Evolutionary conservation across 1,284 basidiomycete species (phyloP), one percentile per base, ranked within the genome.

Genomic region (Somion occarium): DNA sequence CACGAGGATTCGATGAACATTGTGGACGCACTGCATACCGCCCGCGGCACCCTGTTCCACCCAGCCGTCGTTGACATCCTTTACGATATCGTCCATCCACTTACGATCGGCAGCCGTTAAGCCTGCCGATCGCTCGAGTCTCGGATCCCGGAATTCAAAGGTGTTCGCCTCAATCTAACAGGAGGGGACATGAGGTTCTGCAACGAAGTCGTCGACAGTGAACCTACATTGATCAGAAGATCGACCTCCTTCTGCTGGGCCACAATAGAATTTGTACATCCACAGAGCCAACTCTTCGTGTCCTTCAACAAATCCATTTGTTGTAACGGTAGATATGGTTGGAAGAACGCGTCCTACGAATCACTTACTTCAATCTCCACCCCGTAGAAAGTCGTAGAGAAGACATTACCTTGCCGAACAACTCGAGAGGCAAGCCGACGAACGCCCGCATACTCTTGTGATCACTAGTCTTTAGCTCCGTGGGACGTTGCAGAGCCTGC

Each of bases 281-380:
- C 89, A 60, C 88, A 91, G 19, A 99, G 75, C 87, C 91, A 99
- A 54, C 87, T 85, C 42, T 78, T 76, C 2, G 89, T 86, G 25
- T 86, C 82, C 60, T 81, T 85, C 38, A 97, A 72, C 71, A 94
- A 81, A 58, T 98, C 96, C 15, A 98, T 78, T 68, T 99, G 95
- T 68, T 99, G 96, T 5, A 99, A 69, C 0, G 96, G 96, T 20
- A 99, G 76, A 69, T 98, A 99, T 1, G 96, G 97, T 69, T 99
- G 96, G 73, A 99, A 99, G 72, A 98, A 95, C 1, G 93, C 80
- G 58, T 93, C 91, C n/a, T n/a, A n/a, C n/a, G 83, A 90, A 56
- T 30, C 53, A 18, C 43, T 39, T 5, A 19, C 25, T 18, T 24
- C 19, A 19, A 43, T 22, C 22, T 5, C 22, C 13, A 15, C 22